Base-by-base conservation (phyloP, 306 rosid species). In the Astragalus membranaceus region DNA sequence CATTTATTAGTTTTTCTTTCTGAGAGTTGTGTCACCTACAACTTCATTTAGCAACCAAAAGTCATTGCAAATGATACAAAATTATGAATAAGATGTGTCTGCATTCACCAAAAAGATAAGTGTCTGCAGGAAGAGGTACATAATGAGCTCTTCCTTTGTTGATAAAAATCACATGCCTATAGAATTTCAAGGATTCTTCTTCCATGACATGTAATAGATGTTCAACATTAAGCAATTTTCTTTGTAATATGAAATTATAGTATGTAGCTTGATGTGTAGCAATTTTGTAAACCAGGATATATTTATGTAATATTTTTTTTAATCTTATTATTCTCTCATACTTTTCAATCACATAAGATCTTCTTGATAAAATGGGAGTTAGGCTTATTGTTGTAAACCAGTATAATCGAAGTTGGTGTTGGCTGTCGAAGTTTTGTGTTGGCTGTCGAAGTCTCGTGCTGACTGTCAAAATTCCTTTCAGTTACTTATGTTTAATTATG, bases 41-140 rank as follows among this genome's bases (percentile, higher is more conserved):
- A 51, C 54, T 70, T 49, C 32, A 43, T 15, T 37, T 50, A 43
- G 65, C 30, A 53, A 72, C 11, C 5, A 12, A 48, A 68, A 32
- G 54, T 16, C 61, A 10, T 71, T 46, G 49, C 8, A 52, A 67
- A 54, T 62, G 4, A 52, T 53, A 70, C 46, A 54, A 63, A 16
- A 36, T 20, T 12, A 12, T 7, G 64, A 46, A 78, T 30, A 54
- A 54, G n/a, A 61, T 32, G 62, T 46, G 7, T n/a, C n/a, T n/a
- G n/a, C n/a, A n/a, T n/a, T n/a, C n/a, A n/a, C n/a, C n/a, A n/a
- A n/a, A n/a, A n/a, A n/a, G n/a, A n/a, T 36, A 9, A 42, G 4
- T 42, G 47, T 68, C 15, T 86, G 59, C 89, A 92, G 98, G 79
- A 78, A 71, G 96, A 89, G 96, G 98, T 89, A 64, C 67, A 44